Conservation (phyloP, 2,329 filamentous ascomycete genomes). For the Cercospora citrullina region DNA sequence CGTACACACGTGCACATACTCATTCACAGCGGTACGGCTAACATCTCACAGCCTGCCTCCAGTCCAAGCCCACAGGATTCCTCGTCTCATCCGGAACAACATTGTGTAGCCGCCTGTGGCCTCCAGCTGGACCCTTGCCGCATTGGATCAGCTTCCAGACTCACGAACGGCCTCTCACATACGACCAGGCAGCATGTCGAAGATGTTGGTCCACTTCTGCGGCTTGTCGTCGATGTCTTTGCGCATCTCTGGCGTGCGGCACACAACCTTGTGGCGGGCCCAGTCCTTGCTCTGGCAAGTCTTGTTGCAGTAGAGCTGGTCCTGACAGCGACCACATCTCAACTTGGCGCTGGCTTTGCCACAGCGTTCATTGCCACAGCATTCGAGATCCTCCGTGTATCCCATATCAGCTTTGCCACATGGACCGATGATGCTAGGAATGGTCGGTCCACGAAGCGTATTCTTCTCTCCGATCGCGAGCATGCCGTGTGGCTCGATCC, state of each 20-base stretch:
- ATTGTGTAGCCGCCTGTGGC: background rate
- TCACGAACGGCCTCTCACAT: background rate
- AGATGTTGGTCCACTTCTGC: constrained; percentile 7
- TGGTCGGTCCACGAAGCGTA: too few species aligned
- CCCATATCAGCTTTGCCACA: background rate
- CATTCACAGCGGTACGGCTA: background rate
- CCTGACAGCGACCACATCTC: background rate
- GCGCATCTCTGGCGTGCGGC: constrained; percentile 1
- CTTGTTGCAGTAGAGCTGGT: constrained; percentile 15
- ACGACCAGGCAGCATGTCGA: background rate
- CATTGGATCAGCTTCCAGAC: background rate
- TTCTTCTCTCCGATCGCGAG: background rate
- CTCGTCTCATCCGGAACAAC: background rate
- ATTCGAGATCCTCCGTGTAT: background rate
- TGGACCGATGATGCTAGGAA: background rate
- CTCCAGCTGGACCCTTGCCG: background rate
- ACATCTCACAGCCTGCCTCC: background rate
- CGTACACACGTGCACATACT: background rate
- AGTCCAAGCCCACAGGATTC: background rate
- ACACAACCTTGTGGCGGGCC: constrained; percentile 10
- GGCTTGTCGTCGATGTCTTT: constrained; percentile 1
- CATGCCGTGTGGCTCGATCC: background rate
- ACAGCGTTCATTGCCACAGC: background rate
- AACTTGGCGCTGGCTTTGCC: background rate
- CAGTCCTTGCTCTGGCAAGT: constrained; percentile 12